These are phyloP conservation scores for Sindora glabra DNA, from an alignment of 306 rosid species.

Conservation along the genomic window DNA sequence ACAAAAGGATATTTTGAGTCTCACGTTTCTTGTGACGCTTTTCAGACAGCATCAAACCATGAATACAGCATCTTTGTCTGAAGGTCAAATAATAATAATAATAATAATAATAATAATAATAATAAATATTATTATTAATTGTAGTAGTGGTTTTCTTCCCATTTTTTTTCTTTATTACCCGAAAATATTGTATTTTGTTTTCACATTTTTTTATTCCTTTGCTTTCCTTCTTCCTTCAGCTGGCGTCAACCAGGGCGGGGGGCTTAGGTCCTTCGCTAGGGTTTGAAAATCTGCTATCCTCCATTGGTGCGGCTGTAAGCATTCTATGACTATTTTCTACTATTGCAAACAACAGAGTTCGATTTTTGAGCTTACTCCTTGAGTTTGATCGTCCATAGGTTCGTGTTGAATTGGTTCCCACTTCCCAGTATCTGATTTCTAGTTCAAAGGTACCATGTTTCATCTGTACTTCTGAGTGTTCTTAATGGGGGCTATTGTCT, in stretches of 20 bases:
- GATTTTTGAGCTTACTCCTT: neutral
- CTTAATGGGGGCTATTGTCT: neutral
- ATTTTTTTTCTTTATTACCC: neutral
- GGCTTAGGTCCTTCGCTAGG: conserved; percentile 67
- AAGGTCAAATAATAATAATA: too few species aligned
- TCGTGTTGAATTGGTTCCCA: too few species aligned
- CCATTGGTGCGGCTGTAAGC: neutral
- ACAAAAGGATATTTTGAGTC: too few species aligned
- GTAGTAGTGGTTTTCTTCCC: too few species aligned
- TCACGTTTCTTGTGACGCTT: too few species aligned
- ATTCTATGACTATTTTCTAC: neutral
- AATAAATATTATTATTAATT: too few species aligned
- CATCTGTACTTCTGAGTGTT: neutral
- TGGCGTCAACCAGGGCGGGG: conserved; percentile 40
- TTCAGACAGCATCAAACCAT: too few species aligned
- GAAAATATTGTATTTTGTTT: neutral
- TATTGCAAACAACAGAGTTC: neutral
- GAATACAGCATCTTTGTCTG: too few species aligned
- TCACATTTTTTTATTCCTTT: conserved; percentile 2
- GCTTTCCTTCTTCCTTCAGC: conserved; percentile 11
- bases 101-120: too few species aligned
- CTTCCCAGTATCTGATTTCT: neutral
- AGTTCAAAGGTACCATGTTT: conserved; percentile 29
- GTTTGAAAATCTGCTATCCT: conserved; percentile 36
- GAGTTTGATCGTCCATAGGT: too few species aligned